phyloP scores from a whole-genome alignment of 352 stramenopile genomes.

The Phytophthora sojae region DNA sequence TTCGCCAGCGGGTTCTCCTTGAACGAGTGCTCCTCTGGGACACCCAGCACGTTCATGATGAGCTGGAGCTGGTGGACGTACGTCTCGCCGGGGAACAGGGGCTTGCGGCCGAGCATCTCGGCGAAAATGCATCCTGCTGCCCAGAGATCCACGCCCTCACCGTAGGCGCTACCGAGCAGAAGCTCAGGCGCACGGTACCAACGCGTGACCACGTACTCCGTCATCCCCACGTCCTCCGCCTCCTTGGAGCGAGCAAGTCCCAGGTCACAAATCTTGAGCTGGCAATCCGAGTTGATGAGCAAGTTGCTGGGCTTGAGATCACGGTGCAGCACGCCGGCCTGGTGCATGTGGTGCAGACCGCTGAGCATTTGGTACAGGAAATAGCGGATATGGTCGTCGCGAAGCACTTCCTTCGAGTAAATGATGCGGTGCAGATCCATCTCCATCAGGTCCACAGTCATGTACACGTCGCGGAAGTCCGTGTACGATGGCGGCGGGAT shows the following conservation, averaged over 20 bases:
- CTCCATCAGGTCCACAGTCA: conserved; percentile 93
- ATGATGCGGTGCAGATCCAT: conserved; percentile 94
- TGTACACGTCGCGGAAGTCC: conserved; percentile 91
- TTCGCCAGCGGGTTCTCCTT: conserved; percentile 90
- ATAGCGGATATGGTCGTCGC: conserved; percentile 94
- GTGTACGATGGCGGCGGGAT: conserved; percentile 85
- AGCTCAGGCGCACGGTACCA: conserved; percentile 91
- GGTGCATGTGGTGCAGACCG: conserved; percentile 90
- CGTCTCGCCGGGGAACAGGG: conserved; percentile 85
- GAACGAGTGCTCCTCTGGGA: conserved; percentile 89
- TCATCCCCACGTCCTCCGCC: conserved; percentile 91
- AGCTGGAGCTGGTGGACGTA: conserved; percentile 90
- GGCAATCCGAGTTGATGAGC: conserved; percentile 94
- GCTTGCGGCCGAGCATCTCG: conserved; percentile 89
- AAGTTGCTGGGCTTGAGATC: conserved; percentile 90
- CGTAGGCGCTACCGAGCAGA: conserved; percentile 84
- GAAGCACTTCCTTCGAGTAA: conserved; percentile 92
- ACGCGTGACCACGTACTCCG: conserved; percentile 91
- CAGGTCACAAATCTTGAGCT: conserved; percentile 98
- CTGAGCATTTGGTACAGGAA: conserved; percentile 94
- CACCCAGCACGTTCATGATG: conserved; percentile 91
- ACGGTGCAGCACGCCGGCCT: conserved; percentile 82
- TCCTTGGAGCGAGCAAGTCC: conserved; percentile 92
- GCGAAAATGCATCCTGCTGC: conserved; percentile 89
- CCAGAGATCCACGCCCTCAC: conserved; percentile 87